Evolutionary conservation across 768 basidiomycete species (phyloP).

Genomic region (Leucocoprinus leucothites): DNA sequence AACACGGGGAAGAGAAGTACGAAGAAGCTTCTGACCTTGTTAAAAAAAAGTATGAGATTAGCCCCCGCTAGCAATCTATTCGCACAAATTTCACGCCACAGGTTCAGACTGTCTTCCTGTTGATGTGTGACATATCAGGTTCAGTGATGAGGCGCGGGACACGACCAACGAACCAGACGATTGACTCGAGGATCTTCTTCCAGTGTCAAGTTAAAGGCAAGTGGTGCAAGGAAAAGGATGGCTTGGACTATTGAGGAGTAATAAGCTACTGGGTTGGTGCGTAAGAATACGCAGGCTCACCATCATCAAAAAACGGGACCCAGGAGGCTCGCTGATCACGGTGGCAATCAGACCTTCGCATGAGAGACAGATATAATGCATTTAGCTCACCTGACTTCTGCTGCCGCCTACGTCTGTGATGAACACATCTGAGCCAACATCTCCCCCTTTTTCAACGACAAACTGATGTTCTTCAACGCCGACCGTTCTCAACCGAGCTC

Average conservation of each 20-base stretch:
- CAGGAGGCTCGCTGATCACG: conserved; percentile 52
- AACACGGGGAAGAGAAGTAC: background rate
- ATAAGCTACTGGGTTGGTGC: too few relatives aligned
- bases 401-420: conserved; percentile 72
- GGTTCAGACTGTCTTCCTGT: conserved; percentile 69
- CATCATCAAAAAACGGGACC: conserved; percentile 78
- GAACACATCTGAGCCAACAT: conserved; percentile 54
- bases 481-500: conserved; percentile 68
- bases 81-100: conserved; percentile 71
- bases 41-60: conserved; percentile 69
- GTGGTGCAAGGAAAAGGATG: conserved; percentile 80
- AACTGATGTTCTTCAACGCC: conserved; percentile 75
- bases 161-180: conserved; percentile 42
- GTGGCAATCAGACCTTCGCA: background rate
- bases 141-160: background rate
- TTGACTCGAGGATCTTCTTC: conserved; percentile 68
- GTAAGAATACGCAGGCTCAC: conserved; percentile 23
- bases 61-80: conserved; percentile 59
- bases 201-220: conserved; percentile 70
- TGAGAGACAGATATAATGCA: background rate
- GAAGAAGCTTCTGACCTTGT: background rate
- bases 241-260: conserved; percentile 53
- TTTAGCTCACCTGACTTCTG: conserved; percentile 41
- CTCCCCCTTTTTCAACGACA: conserved; percentile 43
- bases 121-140: background rate